Evolutionary conservation across 2,329 filamentous ascomycete genomes (phyloP), one percentile per base, ranked within the genome.

Genomic region (Pestalotiopsis sp.): DNA sequence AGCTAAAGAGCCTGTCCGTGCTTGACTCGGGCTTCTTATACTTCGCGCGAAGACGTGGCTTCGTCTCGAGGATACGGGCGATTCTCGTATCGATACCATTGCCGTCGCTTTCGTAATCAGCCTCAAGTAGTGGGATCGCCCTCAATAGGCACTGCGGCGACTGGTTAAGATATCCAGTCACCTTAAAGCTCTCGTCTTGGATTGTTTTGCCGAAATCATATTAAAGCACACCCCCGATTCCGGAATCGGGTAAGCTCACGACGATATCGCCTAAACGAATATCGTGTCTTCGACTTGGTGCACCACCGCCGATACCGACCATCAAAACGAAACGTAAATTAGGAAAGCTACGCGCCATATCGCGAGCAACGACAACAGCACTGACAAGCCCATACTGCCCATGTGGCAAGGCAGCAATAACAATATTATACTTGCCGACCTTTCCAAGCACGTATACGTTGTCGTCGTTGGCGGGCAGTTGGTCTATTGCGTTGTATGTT

Each of bases 221-320:
- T 25, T 80, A 77, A 7, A 79, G 58, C 2, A 80, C 73, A 1
- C 75, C 75, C 0, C 71, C 71, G 1, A 68, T 68, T 5, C 69
- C 72, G 60, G 68, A 20, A 2, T 56, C 11, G 60, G 75, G 70
- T n/a, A 64, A 12, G 65, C 77, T 75, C 23, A 80, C 77, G 0
- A 79, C 77, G 36, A 80, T 64, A 49, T 80, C 77, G 1, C 78
- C 77, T 2, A 80, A 73, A 2, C 75, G 72, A n/a, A 79, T 76
- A 58, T 79, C 77, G 12, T 76, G 63, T 45, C 71, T 70, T 52
- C 3, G 13, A 52, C 3, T 14, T 20, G 75, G 75, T 6, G 70
- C 74, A 13, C 77, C 77, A 20, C 77, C 77, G 13, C 74, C 77
- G 12, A 78, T 77, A 9, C 79, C 79, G 7, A 81, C 79, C 70